These are phyloP conservation scores for Mycena pura DNA, from an alignment of 768 basidiomycete species.

Conservation along the genomic window DNA sequence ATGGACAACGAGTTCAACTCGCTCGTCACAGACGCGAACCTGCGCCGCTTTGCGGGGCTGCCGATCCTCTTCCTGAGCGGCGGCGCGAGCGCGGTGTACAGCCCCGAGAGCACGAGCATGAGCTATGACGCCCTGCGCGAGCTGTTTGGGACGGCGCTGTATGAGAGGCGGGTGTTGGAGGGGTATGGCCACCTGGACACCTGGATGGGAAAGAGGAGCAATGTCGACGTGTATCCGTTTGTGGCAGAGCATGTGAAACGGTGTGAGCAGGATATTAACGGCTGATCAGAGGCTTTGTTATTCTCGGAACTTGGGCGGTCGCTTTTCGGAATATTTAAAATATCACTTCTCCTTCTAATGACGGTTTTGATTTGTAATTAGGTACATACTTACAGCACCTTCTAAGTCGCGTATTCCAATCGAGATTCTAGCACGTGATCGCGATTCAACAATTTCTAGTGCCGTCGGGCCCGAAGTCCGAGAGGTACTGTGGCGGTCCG, in stretches of 20 bases:
- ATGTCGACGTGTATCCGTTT: slow-evolving; percentile 21
- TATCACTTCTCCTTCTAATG: too few relatives aligned
- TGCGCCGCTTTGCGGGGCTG: slow-evolving; percentile 19
- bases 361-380: too few relatives aligned
- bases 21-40: slow-evolving; percentile 23
- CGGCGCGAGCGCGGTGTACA: slow-evolving; percentile 20
- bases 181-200: slow-evolving; percentile 30
- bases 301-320: too few relatives aligned
- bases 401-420: too few relatives aligned
- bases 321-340: too few relatives aligned
- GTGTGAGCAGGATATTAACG: too few relatives aligned
- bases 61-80: slow-evolving; percentile 25
- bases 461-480: too few relatives aligned
- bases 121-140: slow-evolving; percentile 25
- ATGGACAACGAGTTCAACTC: slow-evolving; percentile 8
- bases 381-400: too few relatives aligned
- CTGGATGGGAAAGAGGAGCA: slow-evolving; percentile 26
- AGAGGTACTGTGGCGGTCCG: too few relatives aligned
- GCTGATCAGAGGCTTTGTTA: too few relatives aligned
- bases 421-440: too few relatives aligned
- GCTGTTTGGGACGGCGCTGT: slow-evolving; percentile 16
- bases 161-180: slow-evolving; percentile 15
- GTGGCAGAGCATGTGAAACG: slow-evolving; percentile 17
- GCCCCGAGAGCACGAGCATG: slow-evolving; percentile 22
- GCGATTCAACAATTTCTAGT: too few relatives aligned